Base-by-base conservation (phyloP, 805 yeast species). In the Ogataea saltuana region DNA sequence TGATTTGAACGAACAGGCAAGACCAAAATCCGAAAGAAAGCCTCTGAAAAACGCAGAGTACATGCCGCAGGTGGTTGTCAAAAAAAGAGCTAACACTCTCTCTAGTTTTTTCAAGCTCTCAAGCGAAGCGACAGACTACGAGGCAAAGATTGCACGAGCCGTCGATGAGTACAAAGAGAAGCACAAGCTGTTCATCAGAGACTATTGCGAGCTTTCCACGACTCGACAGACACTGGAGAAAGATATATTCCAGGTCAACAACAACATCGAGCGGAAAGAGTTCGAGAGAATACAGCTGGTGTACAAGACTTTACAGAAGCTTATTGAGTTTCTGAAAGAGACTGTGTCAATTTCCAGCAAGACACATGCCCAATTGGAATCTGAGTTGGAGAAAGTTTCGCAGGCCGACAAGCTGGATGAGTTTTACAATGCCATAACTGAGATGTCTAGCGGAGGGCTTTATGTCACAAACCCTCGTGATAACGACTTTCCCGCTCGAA, bases 231-330 rank as follows among this genome's bases (percentile, higher is more conserved):
- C n/a, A n/a, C 23, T 50, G 17, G 54, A 50, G 21, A 39, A 27
- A 13, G 35, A 38, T 18, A 39, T 48, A 18, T 18, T 40, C n/a
- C 46, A 45, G 38, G 30, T 44, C 27, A 44, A 48, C 36, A 50
- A 48, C 28, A 47, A 47, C 18, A 39, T 50, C 33, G 54, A 48
- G 28, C 30, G 49, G n/a, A 48, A 48, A 21, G 53, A 50, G 31
- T 37, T 48, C 40, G 54, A 50, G 27, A 34, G 51, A 37, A 31
- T 45, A 17, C 53, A 48, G 29, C 31, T 44, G 3, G 23, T 33
- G 20, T 41, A 45, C 35, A 50, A 37, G 21, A 27, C 42, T 8
- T 11, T 39, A 10, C 34, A 18, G 4, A 41, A 42, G 25, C 39
- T 44, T 10, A 23, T 32, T 15, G 34, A 37, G 12, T 16, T 41